These are phyloP conservation scores for Candida neerlandica DNA, from an alignment of 1,139 yeast species.

Conservation along the genomic window DNA sequence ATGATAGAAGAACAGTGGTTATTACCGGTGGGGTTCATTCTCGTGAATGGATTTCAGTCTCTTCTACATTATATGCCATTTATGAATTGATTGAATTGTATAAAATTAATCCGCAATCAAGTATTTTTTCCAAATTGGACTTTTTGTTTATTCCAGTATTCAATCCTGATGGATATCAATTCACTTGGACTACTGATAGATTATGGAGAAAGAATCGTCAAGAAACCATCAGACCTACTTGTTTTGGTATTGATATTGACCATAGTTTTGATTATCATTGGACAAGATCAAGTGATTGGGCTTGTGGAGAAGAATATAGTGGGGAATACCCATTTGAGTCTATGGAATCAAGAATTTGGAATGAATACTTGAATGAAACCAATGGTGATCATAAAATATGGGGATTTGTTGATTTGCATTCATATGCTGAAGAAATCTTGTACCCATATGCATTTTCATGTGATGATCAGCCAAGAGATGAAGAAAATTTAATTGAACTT, in stretches of 20 bases:
- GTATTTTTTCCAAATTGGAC: conserved; percentile 52
- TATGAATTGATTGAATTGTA: conserved; percentile 58
- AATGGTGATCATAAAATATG: conserved; percentile 61
- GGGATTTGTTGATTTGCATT: conserved; percentile 82
- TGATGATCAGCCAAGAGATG: conserved; percentile 70
- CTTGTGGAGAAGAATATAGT: conserved; percentile 82
- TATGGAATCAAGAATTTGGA: conserved; percentile 66
- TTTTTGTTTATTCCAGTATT: conserved; percentile 78
- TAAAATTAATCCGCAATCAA: conserved; percentile 38
- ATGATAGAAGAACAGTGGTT: conserved; percentile 65
- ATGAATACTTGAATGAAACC: conserved; percentile 61
- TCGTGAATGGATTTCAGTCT: conserved; percentile 84
- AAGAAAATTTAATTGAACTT: conserved; percentile 76
- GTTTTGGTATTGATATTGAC: conserved; percentile 85
- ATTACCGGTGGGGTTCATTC: conserved; percentile 88
- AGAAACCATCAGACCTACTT: conserved; percentile 62
- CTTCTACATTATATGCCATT: conserved; percentile 66
- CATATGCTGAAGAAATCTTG: conserved; percentile 80
- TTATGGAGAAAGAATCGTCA: conserved; percentile 92
- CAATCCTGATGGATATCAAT: conserved; percentile 90
- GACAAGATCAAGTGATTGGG: conserved; percentile 62
- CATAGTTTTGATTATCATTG: conserved; percentile 82
- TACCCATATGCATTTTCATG: conserved; percentile 86
- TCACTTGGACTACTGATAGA: conserved; percentile 78
- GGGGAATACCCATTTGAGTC: conserved; percentile 82